Evolutionary conservation across 2,329 filamentous ascomycete genomes (phyloP), one percentile per base, ranked within the genome.

Genomic region (Diaporthe ampelina): DNA sequence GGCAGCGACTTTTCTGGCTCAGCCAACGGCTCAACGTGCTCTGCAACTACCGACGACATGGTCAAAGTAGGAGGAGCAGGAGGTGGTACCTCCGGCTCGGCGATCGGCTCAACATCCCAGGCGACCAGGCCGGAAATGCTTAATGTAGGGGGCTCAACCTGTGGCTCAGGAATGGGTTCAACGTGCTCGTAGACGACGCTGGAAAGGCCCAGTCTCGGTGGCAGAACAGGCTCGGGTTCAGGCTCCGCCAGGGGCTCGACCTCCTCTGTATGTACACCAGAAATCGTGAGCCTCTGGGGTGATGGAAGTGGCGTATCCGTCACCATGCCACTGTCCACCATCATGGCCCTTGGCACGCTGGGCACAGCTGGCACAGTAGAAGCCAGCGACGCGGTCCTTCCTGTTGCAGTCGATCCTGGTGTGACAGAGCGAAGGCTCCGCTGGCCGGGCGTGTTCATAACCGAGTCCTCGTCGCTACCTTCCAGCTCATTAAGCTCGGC

Each of bases 401-500:
- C 84, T 56, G 85, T 81, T 61, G 79, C 81, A 29, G 84, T 81
- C 15, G 88, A 90, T 35, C 82, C 86, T 29, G 89, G 88, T 8
- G 88, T 89, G 57, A 83, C 78, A 24, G 84, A 87, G 57, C 86
- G 86, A 29, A 83, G 79, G 74, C 86, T 86, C 57, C 84, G 82
- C 50, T 86, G 86, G 76, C 87, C 89, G 35, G 91, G 91, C 40
- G 90, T 92, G 35, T 85, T 88, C 24, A 86, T 86, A 74, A 84
- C 86, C 71, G 93, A 92, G 76, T 93, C 92, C 75, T 94, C 94
- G 76, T 94, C 94, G 78, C 93, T 93, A 77, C 91, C 91, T 76
- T 91, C 93, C 57, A 98, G 86, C 77, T 95, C 94, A 70, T 94
- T 94, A 56, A 99, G 89, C 83, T 99, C 97, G 54, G 95, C 95